phyloP scores from a whole-genome alignment of 257 asterid genomes.

The Solanum sparsipilum region DNA sequence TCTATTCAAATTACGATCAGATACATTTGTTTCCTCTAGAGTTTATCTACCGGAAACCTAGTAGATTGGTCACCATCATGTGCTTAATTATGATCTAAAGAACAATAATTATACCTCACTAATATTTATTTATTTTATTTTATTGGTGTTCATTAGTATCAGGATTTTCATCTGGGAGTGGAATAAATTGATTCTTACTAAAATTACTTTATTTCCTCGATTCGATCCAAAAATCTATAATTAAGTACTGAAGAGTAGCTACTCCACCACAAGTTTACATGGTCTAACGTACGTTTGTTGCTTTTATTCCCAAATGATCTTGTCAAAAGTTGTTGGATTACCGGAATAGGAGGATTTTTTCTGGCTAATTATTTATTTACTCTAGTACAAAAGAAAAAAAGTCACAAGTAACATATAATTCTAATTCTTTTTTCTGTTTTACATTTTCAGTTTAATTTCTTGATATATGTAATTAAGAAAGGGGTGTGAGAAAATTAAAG shows the following conservation, averaged over 20 bases:
- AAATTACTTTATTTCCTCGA: background rate
- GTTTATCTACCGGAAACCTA: background rate
- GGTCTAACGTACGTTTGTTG: background rate
- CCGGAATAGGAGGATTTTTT: background rate
- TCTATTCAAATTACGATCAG: background rate
- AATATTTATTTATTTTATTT: too few relatives aligned
- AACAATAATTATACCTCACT: background rate
- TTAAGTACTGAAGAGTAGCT: background rate
- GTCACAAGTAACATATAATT: too few relatives aligned
- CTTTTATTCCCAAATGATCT: background rate
- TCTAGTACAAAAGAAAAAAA: background rate
- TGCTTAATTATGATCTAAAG: background rate
- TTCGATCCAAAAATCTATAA: too few relatives aligned
- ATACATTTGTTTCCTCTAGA: background rate
- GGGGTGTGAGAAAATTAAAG: background rate
- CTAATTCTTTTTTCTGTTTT: too few relatives aligned
- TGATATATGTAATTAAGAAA: background rate
- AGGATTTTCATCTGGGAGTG: rapidly evolving
- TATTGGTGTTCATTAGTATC: too few relatives aligned
- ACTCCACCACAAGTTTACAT: background rate
- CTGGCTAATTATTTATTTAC: background rate
- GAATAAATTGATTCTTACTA: too few relatives aligned
- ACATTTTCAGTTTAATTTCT: background rate
- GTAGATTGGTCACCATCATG: background rate
- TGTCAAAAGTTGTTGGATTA: background rate